Conservation (phyloP, 164 flowering plant species). For the Magnolia officinalis region DNA sequence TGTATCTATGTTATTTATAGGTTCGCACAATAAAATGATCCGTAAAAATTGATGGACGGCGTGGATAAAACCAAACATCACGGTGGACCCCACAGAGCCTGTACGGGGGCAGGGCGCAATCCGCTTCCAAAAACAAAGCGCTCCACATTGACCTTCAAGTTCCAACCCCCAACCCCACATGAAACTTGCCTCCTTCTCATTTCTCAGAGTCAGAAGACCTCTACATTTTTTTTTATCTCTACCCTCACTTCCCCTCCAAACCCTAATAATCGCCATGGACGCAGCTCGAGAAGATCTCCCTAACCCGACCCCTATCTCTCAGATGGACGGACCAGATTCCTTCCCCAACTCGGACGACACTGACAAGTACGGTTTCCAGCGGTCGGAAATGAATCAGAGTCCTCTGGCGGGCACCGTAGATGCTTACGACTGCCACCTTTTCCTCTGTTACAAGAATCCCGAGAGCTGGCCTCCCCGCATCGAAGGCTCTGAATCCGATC, state of each 20-base stretch:
- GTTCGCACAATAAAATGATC: too few relatives aligned
- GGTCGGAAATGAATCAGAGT: conserved; percentile 65
- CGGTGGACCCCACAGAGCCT: too few relatives aligned
- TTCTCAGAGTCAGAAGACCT: background rate
- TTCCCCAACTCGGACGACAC: conserved; percentile 22
- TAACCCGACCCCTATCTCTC: background rate
- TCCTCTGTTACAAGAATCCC: conserved; percentile 71
- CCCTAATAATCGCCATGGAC: conserved; percentile 29
- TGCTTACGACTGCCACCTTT: conserved; percentile 74
- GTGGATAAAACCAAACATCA: too few relatives aligned
- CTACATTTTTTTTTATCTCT: background rate
- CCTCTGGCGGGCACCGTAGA: conserved; percentile 57
- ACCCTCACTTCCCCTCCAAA: conserved; percentile 5
- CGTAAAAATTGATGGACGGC: too few relatives aligned
- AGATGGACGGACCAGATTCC: conserved; percentile 2
- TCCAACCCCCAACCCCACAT: background rate
- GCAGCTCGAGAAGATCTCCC: conserved; percentile 16
- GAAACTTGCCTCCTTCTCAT: background rate
- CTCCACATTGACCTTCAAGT: too few relatives aligned
- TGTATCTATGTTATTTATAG: too few relatives aligned
- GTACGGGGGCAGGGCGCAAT: too few relatives aligned
- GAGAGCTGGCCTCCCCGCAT: conserved; percentile 63
- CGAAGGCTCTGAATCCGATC: conserved; percentile 52
- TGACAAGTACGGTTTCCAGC: conserved; percentile 59
- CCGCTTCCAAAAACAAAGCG: too few relatives aligned